These are phyloP conservation scores for Ceratocystis papillata DNA, from an alignment of 2,329 filamentous ascomycete genomes.

Conservation along the genomic window DNA sequence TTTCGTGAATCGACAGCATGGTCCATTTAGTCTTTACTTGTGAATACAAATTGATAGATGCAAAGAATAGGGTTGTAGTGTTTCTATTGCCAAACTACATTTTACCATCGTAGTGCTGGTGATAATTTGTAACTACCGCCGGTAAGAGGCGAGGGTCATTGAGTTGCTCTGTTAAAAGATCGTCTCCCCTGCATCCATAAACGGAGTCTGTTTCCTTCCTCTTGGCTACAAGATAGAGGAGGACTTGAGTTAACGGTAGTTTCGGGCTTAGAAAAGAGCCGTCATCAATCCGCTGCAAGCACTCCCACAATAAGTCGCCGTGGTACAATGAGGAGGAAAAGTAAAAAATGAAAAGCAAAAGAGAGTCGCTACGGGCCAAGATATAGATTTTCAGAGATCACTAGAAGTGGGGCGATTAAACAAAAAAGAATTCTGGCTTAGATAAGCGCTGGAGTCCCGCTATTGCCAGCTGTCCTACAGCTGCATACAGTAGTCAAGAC, in stretches of 20 bases:
- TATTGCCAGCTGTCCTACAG: background rate
- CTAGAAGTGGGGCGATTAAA: slow-evolving; percentile 10
- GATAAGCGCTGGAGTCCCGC: background rate
- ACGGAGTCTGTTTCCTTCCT: slow-evolving; percentile 45
- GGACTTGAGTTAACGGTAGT: slow-evolving; percentile 46
- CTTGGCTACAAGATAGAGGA: slow-evolving; percentile 65
- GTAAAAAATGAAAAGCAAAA: slow-evolving; percentile 30
- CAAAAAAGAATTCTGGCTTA: background rate
- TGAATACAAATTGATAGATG: background rate
- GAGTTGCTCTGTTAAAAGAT: slow-evolving; percentile 35
- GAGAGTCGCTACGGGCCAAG: slow-evolving; percentile 26
- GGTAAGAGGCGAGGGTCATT: slow-evolving; percentile 59
- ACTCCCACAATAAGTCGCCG: slow-evolving; percentile 62
- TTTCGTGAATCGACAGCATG: too few species aligned
- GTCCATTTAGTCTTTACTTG: background rate
- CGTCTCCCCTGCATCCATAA: slow-evolving; percentile 63
- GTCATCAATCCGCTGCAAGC: slow-evolving; percentile 40
- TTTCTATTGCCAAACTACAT: background rate
- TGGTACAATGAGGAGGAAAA: slow-evolving; percentile 50
- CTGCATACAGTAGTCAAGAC: background rate
- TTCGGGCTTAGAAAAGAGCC: slow-evolving; percentile 9
- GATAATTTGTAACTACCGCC: slow-evolving; percentile 53
- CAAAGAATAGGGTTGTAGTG: background rate
- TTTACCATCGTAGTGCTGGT: background rate
- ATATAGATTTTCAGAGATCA: slow-evolving; percentile 25